A percentile compares a stretch with the other conserved stretches of the same genome.
These are phyloP conservation scores for Marchantia polymorpha DNA, from an alignment of 225 moss, liverwort and hornwort genomes.

Conservation along the genomic window DNA sequence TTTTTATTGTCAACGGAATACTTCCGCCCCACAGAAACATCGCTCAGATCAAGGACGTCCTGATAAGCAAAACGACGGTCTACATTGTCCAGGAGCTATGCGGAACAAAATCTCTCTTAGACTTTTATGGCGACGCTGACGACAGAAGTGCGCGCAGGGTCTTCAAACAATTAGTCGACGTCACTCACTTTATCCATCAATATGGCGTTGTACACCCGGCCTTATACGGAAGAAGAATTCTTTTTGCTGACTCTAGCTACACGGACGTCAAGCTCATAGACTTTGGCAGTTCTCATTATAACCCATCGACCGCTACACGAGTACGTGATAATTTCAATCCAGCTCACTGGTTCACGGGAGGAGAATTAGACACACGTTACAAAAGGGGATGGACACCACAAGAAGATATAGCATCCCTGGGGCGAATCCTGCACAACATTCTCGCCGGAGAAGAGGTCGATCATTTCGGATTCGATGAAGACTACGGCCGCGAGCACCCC, in stretches of 20 bases:
- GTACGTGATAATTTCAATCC: neutral
- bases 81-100: neutral
- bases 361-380: neutral
- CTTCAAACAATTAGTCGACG: conserved; percentile 8
- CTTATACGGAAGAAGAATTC: neutral
- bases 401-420: neutral
- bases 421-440: neutral
- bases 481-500: too few relatives aligned
- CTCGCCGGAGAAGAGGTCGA: neutral
- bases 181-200: conserved; percentile 1
- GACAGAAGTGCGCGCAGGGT: neutral
- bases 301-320: neutral
- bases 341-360: neutral
- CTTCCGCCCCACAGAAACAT: too few relatives aligned
- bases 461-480: too few relatives aligned
- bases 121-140: neutral
- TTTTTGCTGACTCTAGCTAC: conserved; percentile 4
- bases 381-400: too few relatives aligned
- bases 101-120: neutral
- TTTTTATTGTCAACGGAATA: too few relatives aligned
- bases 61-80: too few relatives aligned
- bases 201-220: neutral
- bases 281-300: neutral
- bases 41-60: too few relatives aligned
- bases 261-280: neutral